Evolutionary conservation across 805 yeast species (phyloP).

Genomic region (Starmerella geochares): DNA sequence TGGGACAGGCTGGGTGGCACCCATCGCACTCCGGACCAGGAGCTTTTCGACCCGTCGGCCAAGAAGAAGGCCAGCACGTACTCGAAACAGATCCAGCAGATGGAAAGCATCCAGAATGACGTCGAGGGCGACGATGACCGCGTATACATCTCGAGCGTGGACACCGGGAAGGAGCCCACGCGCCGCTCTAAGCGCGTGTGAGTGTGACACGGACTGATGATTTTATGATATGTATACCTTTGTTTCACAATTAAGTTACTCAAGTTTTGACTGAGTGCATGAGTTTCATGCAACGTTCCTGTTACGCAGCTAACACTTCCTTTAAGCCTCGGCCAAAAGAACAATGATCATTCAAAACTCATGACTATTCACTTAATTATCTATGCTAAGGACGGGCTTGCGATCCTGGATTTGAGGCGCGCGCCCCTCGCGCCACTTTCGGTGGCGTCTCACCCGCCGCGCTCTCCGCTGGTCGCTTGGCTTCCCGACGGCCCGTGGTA

Average conservation of each 20-base stretch:
- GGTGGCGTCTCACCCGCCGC: neutral
- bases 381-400: neutral
- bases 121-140: constrained; percentile 77
- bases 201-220: neutral
- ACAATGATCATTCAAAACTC: neutral
- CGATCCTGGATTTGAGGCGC: neutral
- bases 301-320: too few relatives aligned
- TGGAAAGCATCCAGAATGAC: constrained; percentile 66
- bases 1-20: constrained; percentile 97
- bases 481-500: too few relatives aligned
- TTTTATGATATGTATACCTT: neutral
- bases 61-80: constrained; percentile 53
- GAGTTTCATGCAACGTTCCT: too few relatives aligned
- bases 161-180: neutral
- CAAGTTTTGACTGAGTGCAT: too few relatives aligned
- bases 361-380: neutral
- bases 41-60: constrained; percentile 57
- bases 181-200: constrained; percentile 2
- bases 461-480: neutral
- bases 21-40: constrained; percentile 84
- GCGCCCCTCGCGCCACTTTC: neutral
- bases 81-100: constrained; percentile 57
- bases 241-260: neutral
- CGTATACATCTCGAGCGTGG: constrained; percentile 43
- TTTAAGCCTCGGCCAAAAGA: too few relatives aligned